Evolutionary conservation across 257 asterid genomes (phyloP), one percentile per base, ranked within the genome.

Genomic region (Lithospermum erythrorhizon): DNA sequence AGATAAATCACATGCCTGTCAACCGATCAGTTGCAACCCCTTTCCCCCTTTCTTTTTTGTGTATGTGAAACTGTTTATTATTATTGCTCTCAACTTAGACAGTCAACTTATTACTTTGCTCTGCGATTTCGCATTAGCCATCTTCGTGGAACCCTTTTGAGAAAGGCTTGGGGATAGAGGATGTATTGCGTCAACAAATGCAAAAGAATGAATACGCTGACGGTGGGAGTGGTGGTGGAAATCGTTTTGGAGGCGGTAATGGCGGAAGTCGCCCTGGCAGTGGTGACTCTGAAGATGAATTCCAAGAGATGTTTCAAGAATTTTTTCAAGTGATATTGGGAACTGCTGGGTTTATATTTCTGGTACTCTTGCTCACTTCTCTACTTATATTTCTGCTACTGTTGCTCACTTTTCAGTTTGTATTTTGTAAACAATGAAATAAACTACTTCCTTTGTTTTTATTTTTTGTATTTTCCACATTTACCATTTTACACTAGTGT

Each of bases 111-210:
- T 19, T 25, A 35, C 23, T 22, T 4, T 61, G 56, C 22, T 19
- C 56, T 47, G 21, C 6, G 5, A 23, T 6, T 17, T 15, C 11
- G 5, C 16, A 41, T 41, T 13, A 41, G 49, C 49, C 49, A 41
- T 41, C 49, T 41, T 13, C 49, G 3, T 41, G 49, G 49, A 41
- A 41, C 49, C 17, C 49, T 13, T 13, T 41, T 14, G 49, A 66
- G 69, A 87, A 87, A 73, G 79, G 79, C 29, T 66, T 18, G 59
- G 84, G 94, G 9, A 67, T 87, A 48, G 95, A 87, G 79, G 88
- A 86, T 58, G 47, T 84, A 11, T 65, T 86, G 74, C 83, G 72
- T 74, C 89, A 86, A 81, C 97, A 86, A 73, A 81, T 84, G 47
- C 64, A 81, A 79, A 84, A 84, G 65, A 79, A 82, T 71, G 95